Conservation (phyloP, 73 alveolate genomes). For the Paramecium bursaria region DNA sequence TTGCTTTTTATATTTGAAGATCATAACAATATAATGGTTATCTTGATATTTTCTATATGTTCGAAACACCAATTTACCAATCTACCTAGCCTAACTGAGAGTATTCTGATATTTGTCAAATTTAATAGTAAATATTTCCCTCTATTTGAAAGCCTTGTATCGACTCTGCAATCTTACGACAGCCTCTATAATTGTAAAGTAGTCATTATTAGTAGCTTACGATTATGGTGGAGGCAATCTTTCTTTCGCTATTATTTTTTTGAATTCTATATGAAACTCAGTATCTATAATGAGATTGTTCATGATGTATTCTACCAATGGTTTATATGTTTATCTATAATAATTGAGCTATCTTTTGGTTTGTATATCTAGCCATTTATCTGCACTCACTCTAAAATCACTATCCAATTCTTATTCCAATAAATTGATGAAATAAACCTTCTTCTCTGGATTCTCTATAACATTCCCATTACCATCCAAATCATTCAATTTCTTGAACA, state of each 20-base stretch:
- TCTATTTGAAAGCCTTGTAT: slow-evolving; percentile 24
- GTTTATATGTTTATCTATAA: slow-evolving; percentile 34
- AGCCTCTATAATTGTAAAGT: slow-evolving; percentile 15
- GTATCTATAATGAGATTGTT: neutral
- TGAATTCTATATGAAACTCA: slow-evolving; percentile 16
- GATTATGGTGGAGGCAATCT: neutral
- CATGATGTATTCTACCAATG: slow-evolving; percentile 11
- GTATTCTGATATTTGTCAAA: neutral
- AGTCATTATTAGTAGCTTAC: neutral
- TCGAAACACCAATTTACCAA: slow-evolving; percentile 20
- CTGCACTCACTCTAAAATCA: neutral
- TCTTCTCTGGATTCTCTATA: neutral
- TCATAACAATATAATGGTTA: slow-evolving; percentile 1
- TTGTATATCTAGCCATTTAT: slow-evolving; percentile 36
- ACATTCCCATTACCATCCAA: slow-evolving; percentile 16
- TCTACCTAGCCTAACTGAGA: slow-evolving; percentile 13
- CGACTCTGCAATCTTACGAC: neutral
- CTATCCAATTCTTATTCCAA: neutral
- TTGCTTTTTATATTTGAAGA: neutral
- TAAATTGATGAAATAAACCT: slow-evolving; percentile 1
- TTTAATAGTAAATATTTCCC: neutral
- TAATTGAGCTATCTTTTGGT: neutral
- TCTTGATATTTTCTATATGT: neutral
- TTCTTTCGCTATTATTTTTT: neutral
- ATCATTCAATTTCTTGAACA: slow-evolving; percentile 21